Evolutionary conservation across 495 filamentous ascomycete species (phyloP).

Genomic region (Neurospora sp.): DNA sequence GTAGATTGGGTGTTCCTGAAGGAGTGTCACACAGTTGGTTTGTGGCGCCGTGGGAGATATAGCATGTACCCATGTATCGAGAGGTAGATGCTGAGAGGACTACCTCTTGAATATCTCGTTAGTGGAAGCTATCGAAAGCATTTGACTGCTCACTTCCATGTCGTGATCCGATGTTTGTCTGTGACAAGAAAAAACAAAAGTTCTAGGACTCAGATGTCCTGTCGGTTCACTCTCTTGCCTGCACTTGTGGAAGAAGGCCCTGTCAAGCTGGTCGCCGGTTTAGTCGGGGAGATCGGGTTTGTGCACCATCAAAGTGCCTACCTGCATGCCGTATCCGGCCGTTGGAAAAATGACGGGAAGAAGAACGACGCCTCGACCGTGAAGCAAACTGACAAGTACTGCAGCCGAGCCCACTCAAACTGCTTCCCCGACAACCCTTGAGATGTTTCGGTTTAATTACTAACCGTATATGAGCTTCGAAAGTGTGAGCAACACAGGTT

Average conservation of each 20-base stretch:
- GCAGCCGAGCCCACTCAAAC: not conserved
- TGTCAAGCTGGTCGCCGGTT: not conserved
- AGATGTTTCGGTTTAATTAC: slow-evolving; percentile 16
- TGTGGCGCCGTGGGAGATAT: slow-evolving; percentile 2
- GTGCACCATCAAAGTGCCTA: not conserved
- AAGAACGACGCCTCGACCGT: not conserved
- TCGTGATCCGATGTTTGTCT: not conserved
- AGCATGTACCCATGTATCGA: not conserved
- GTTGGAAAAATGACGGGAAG: not conserved
- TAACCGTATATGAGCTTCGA: not conserved
- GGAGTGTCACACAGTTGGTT: slow-evolving; percentile 9
- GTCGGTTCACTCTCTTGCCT: not conserved
- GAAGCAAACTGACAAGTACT: not conserved
- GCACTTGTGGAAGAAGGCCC: not conserved
- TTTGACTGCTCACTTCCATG: not conserved
- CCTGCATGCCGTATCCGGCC: not conserved
- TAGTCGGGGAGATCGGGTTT: not conserved
- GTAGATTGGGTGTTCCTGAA: slow-evolving; percentile 18
- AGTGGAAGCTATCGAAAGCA: not conserved
- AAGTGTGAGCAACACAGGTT: not conserved
- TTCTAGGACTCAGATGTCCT: not conserved
- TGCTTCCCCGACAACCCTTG: not conserved
- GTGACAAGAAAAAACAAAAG: not conserved
- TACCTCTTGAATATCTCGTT: not conserved
- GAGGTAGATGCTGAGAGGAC: not conserved